These are phyloP conservation scores for Apiotrichum porosum DNA, from an alignment of 1,284 basidiomycete species.

Conservation along the genomic window DNA sequence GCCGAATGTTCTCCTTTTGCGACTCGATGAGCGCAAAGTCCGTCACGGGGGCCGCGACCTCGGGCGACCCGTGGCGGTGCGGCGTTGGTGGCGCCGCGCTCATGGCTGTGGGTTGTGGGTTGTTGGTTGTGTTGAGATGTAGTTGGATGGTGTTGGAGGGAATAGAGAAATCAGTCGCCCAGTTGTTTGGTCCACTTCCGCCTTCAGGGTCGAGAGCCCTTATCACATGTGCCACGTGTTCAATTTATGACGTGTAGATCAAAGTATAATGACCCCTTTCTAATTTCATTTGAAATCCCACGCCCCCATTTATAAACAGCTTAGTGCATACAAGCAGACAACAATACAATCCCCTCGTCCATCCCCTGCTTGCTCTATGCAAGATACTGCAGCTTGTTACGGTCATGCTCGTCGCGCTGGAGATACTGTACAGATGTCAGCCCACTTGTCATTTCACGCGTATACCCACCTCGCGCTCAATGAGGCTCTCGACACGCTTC, in stretches of 20 bases:
- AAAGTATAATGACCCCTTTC: too few species aligned
- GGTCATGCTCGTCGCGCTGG: slow-evolving; percentile 58
- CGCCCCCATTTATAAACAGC: too few species aligned
- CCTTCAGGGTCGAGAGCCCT: too few species aligned
- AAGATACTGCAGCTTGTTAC: slow-evolving; percentile 68
- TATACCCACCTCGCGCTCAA: slow-evolving; percentile 61
- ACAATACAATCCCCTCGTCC: too few species aligned
- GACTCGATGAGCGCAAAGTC: slow-evolving; percentile 53
- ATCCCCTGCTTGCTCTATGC: too few species aligned
- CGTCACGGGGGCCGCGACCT: slow-evolving; percentile 37
- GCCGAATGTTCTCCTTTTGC: slow-evolving; percentile 60
- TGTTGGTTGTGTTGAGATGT: background rate
- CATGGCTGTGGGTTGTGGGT: slow-evolving; percentile 9
- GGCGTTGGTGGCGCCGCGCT: background rate
- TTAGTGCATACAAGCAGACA: too few species aligned
- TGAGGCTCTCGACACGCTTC: slow-evolving; percentile 70
- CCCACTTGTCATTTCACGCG: too few species aligned
- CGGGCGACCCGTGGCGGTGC: slow-evolving; percentile 2
- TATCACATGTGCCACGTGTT: too few species aligned
- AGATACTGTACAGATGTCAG: slow-evolving; percentile 54
- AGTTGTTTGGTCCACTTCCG: too few species aligned
- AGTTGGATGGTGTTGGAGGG: background rate
- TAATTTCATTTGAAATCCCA: too few species aligned
- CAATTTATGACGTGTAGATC: too few species aligned
- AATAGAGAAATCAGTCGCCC: background rate